Conservation (phyloP, 257 asterid genomes). For the Phtheirospermum japonicum region DNA sequence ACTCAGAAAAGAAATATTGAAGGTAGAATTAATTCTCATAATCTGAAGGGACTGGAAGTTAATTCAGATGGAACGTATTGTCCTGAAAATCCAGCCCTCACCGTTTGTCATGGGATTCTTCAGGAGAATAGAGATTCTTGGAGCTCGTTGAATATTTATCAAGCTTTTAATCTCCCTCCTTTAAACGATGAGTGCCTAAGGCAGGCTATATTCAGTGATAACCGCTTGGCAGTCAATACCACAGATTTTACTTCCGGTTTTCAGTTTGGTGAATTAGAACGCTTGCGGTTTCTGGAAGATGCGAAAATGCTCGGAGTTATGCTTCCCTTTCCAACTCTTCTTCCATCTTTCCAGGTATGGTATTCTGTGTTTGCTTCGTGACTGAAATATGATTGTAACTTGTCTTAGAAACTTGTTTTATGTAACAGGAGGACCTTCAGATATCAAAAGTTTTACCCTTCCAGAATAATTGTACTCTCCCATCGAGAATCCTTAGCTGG, state of each 20-base stretch:
- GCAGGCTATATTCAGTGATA: slow-evolving; percentile 58
- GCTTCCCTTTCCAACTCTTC: slow-evolving; percentile 92
- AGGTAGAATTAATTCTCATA: slow-evolving; percentile 27
- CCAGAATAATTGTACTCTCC: slow-evolving; percentile 85
- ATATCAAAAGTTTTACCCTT: slow-evolving; percentile 82
- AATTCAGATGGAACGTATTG: slow-evolving; percentile 34
- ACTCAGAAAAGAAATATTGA: slow-evolving; percentile 39
- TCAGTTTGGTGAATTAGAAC: slow-evolving; percentile 63
- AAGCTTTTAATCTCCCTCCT: slow-evolving; percentile 72
- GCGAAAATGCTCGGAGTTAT: slow-evolving; percentile 60
- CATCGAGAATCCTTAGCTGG: slow-evolving; percentile 78
- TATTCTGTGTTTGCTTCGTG: slow-evolving; percentile 20
- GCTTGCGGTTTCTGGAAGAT: slow-evolving; percentile 53
- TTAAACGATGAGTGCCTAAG: slow-evolving; percentile 77
- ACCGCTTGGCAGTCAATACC: slow-evolving; percentile 36
- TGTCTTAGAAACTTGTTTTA: slow-evolving; percentile 25
- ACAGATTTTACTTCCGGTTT: slow-evolving; percentile 63
- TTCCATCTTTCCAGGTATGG: slow-evolving; percentile 75
- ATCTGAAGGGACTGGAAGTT: slow-evolving; percentile 28
- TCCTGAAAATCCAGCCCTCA: slow-evolving; percentile 79
- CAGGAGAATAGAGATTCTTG: slow-evolving; percentile 54
- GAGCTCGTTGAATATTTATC: slow-evolving; percentile 73
- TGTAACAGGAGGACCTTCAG: slow-evolving; percentile 67
- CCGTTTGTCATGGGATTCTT: slow-evolving; percentile 60
- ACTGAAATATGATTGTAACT: slow-evolving; percentile 23